These are phyloP conservation scores for Flaveria sonorensis DNA, from an alignment of 129 eudicot species.

Conservation along the genomic window DNA sequence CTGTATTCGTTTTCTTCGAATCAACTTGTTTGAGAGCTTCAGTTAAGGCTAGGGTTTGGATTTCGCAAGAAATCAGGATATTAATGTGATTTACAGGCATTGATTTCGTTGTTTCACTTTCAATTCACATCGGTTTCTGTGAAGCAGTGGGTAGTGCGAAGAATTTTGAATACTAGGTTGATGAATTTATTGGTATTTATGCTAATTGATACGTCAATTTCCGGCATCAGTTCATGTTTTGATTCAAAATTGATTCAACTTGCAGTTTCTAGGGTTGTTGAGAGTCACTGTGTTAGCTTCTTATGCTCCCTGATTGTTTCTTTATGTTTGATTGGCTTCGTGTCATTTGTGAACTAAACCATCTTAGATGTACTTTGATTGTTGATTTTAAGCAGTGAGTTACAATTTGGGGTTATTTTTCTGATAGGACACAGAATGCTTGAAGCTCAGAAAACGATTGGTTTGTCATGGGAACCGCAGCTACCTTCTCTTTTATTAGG, in stretches of 20 bases:
- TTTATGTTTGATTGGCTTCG: background rate
- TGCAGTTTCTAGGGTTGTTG: background rate
- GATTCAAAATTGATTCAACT: background rate
- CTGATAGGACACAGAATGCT: slow-evolving; percentile 49
- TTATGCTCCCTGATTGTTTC: no score
- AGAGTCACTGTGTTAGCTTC: no score
- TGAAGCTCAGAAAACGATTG: slow-evolving; percentile 53
- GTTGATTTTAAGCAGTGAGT: background rate
- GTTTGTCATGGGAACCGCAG: slow-evolving; percentile 84
- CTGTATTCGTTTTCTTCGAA: background rate
- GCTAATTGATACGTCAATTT: background rate
- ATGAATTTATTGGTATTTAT: background rate
- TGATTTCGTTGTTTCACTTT: no score
- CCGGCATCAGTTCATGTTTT: background rate
- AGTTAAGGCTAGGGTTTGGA: slow-evolving; percentile 33
- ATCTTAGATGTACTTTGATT: background rate
- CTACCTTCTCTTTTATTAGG: slow-evolving; percentile 38
- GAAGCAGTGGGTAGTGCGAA: background rate
- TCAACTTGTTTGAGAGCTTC: slow-evolving; percentile 7
- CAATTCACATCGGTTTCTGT: background rate
- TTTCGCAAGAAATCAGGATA: background rate
- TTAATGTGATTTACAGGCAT: slow-evolving; percentile 15
- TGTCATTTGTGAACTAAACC: background rate
- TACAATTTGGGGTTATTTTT: background rate
- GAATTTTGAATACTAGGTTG: no score